These are phyloP conservation scores for Chlorella variabilis DNA, from an alignment of 163 green algal species.

Conservation along the genomic window DNA sequence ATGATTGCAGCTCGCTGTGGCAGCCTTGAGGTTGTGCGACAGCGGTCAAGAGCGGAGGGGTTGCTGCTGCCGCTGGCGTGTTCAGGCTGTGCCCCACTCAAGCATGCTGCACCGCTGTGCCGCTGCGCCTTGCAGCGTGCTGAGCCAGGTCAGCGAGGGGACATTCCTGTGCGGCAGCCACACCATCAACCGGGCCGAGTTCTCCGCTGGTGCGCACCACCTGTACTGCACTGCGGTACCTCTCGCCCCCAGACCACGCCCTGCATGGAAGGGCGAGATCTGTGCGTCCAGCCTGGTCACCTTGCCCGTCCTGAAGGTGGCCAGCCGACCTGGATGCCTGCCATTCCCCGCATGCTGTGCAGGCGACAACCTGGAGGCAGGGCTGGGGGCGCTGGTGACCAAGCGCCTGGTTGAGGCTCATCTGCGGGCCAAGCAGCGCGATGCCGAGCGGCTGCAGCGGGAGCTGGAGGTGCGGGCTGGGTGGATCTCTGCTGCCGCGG, in stretches of 20 bases:
- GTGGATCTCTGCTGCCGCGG: background rate
- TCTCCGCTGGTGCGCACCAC: background rate
- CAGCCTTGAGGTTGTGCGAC: too few species aligned
- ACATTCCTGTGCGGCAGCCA: slow-evolving; percentile 32
- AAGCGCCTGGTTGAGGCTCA: slow-evolving; percentile 33
- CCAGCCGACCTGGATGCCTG: too few species aligned
- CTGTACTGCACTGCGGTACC: too few species aligned
- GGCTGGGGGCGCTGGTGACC: slow-evolving; percentile 25
- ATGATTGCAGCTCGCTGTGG: too few species aligned
- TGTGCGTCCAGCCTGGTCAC: too few species aligned
- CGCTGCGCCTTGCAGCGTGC: slow-evolving; percentile 22
- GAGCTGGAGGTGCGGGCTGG: slow-evolving; percentile 20
- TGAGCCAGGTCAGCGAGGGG: slow-evolving; percentile 37
- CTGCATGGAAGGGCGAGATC: background rate
- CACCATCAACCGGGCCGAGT: slow-evolving; percentile 18
- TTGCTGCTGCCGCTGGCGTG: too few species aligned
- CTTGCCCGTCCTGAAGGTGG: too few species aligned
- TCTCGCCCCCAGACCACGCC: too few species aligned
- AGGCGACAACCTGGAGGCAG: slow-evolving; percentile 38
- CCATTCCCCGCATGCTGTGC: too few species aligned
- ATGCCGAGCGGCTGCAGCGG: slow-evolving; percentile 27
- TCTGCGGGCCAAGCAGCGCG: slow-evolving; percentile 15
- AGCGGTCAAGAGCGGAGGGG: too few species aligned
- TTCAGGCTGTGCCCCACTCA: too few species aligned
- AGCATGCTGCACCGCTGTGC: background rate